Percentiles rank a stretch among this genome's conserved stretches.
Conservation (phyloP, 1,284 basidiomycete genomes). For the Amylostereum chailletii region DNA sequence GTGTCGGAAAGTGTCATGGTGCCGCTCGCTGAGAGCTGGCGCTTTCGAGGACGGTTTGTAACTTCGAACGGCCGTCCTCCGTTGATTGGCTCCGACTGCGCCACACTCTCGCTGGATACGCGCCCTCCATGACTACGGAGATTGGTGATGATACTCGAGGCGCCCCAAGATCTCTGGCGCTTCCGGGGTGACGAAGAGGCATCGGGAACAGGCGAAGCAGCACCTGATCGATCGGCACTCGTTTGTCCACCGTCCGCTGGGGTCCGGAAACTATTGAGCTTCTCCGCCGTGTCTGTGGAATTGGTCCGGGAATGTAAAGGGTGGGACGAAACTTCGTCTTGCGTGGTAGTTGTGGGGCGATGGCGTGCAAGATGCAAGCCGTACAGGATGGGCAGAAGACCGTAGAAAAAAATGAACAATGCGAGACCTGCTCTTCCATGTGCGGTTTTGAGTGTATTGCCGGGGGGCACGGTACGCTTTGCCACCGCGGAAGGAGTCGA, state of each 20-base stretch:
- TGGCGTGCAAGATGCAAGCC: conserved; percentile 22
- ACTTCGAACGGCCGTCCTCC: conserved; percentile 53
- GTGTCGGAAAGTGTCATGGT: conserved; percentile 31
- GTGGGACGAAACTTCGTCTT: conserved; percentile 6
- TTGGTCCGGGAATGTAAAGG: conserved; percentile 20
- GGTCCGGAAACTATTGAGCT: conserved; percentile 19
- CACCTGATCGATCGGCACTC: conserved; percentile 1
- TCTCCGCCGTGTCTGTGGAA: conserved; percentile 41
- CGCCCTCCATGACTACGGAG: conserved; percentile 34
- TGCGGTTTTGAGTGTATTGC: conserved; percentile 38
- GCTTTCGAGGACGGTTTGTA: conserved; percentile 52
- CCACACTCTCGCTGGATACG: conserved; percentile 39
- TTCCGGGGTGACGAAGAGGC: conserved; percentile 33
- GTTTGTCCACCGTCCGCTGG: conserved; percentile 3
- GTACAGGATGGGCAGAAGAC: conserved; percentile 38
- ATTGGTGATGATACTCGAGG: conserved; percentile 33
- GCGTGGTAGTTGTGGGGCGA: conserved; percentile 6
- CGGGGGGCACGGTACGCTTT: conserved; percentile 24
- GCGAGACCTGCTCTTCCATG: conserved; percentile 57
- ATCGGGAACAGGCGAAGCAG: conserved; percentile 29
- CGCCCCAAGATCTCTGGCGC: conserved; percentile 40
- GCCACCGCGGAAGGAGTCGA: conserved; percentile 15
- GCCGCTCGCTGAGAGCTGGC: conserved; percentile 38
- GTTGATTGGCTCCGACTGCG: conserved; percentile 21
- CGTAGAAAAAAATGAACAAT: conserved; percentile 53